A percentile compares a stretch with the other conserved stretches of the same genome.
These are phyloP conservation scores for Glycyrrhiza uralensis DNA, from an alignment of 306 rosid genomes.

Conservation along the genomic window DNA sequence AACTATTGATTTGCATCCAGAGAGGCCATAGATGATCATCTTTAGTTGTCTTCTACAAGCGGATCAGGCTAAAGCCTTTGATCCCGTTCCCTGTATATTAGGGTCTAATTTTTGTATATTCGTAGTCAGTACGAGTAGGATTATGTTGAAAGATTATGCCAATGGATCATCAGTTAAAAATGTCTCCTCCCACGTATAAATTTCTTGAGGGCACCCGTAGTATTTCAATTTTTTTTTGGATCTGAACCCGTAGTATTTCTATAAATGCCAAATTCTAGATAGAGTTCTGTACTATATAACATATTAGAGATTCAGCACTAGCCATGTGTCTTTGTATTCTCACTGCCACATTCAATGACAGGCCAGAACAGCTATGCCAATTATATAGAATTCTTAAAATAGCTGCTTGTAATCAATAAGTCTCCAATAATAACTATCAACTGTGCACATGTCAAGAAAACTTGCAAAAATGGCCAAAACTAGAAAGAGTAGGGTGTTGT, in stretches of 20 bases:
- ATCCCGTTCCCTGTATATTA: slow-evolving; percentile 25
- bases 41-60: neutral
- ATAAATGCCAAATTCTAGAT: slow-evolving; percentile 1
- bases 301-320: neutral
- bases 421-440: neutral
- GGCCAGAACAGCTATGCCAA: neutral
- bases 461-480: neutral
- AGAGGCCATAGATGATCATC: neutral
- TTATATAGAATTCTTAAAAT: neutral
- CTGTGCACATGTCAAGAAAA: neutral
- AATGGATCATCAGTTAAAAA: slow-evolving; percentile 25
- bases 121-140: slow-evolving; percentile 47
- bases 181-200: slow-evolving; percentile 9
- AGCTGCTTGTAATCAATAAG: neutral
- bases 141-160: slow-evolving; percentile 33
- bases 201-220: slow-evolving; percentile 13
- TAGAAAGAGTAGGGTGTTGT: neutral
- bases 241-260: too few relatives aligned
- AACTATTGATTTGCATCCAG: neutral
- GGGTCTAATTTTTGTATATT: slow-evolving; percentile 45
- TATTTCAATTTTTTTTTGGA: too few relatives aligned
- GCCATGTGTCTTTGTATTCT: neutral
- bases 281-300: neutral
- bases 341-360: neutral
- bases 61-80: slow-evolving; percentile 25